These are phyloP conservation scores for Cladosporium oxysporum DNA, from an alignment of 2,329 filamentous ascomycete species.

Conservation along the genomic window DNA sequence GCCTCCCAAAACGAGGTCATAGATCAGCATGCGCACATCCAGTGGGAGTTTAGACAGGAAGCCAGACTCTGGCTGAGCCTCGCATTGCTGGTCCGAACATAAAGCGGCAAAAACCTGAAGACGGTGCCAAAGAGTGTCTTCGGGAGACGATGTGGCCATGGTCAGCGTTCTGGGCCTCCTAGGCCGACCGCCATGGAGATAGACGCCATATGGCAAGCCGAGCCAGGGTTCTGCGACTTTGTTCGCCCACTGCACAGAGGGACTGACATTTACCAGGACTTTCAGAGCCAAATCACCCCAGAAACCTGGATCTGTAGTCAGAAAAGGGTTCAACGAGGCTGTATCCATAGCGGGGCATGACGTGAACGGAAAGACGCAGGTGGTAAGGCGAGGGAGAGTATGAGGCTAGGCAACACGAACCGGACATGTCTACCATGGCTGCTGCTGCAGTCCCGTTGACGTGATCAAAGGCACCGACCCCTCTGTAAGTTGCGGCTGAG, in stretches of 20 bases:
- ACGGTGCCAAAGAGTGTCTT: constrained; percentile 30
- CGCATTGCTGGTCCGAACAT: constrained; percentile 28
- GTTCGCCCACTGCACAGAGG: constrained; percentile 37
- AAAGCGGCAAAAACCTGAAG: constrained; percentile 29
- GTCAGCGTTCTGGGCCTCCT: constrained; percentile 33
- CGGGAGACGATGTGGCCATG: constrained; percentile 26
- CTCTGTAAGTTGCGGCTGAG: background rate
- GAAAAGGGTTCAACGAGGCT: constrained; percentile 16
- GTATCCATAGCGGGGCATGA: constrained; percentile 7
- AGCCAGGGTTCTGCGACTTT: constrained; percentile 33
- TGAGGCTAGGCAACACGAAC: constrained; percentile 5
- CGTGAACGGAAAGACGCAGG: background rate
- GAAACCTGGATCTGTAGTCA: constrained; percentile 27
- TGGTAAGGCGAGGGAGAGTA: background rate
- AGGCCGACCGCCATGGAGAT: constrained; percentile 32
- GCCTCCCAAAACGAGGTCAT: constrained; percentile 36
- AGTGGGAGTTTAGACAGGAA: constrained; percentile 34
- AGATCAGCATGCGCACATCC: constrained; percentile 37
- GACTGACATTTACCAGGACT: constrained; percentile 33
- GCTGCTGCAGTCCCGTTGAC: background rate
- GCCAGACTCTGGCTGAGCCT: constrained; percentile 29
- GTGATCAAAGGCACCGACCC: constrained; percentile 8
- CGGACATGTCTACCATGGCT: constrained; percentile 15
- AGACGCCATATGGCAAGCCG: constrained; percentile 36
- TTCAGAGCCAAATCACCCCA: constrained; percentile 35